Base-by-base conservation (phyloP, 1,284 basidiomycete species). In the Leccinum pachyderme region DNA sequence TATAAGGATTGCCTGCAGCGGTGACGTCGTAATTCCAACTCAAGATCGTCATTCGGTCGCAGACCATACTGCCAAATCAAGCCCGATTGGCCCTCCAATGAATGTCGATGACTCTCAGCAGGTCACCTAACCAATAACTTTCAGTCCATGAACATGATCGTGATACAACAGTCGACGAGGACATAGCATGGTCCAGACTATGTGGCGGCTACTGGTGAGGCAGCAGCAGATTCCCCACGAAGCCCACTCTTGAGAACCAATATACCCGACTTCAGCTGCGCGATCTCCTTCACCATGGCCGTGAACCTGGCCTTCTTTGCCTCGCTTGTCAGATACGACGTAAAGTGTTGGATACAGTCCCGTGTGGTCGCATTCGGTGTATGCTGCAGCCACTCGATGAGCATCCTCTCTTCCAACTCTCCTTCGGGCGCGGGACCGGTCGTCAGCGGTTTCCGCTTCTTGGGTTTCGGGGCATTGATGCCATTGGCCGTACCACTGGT, bases 301-400 rank as follows among this genome's bases (percentile, higher is more conserved):
- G 87, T 87, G 65, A 93, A 90, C 67, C 78, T 81, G 54, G 68
- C 65, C 78, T 90, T 91, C 77, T 86, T 87, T 62, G 75, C 78
- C 46, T 80, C 78, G 61, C 83, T 82, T 52, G 80, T 86, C 51
- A 91, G 70, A 63, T 87, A 89, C 13, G 82, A 82, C 59, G 83
- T 83, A 68, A 93, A 93, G 66, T 91, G 80, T 54, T 83, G 81
- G 59, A 93, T 90, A 64, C 87, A 91, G 63, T 86, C 87, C 56
- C 82, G 76, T 39, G 89, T 91, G 58, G 81, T 83, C 50, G 84
- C 81, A 56, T 80, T 81, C 13, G 82, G 77, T 32, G 80, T 82
- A 52, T 77, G 81, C 65, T 77, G 81, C 62, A 93, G 67, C 86
- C 87, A 91, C 46, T 87, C 82, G 58, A 92, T 75, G 52, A 93